Conservation (phyloP, 305 asterid species). For the Fraxinus nigra region DNA sequence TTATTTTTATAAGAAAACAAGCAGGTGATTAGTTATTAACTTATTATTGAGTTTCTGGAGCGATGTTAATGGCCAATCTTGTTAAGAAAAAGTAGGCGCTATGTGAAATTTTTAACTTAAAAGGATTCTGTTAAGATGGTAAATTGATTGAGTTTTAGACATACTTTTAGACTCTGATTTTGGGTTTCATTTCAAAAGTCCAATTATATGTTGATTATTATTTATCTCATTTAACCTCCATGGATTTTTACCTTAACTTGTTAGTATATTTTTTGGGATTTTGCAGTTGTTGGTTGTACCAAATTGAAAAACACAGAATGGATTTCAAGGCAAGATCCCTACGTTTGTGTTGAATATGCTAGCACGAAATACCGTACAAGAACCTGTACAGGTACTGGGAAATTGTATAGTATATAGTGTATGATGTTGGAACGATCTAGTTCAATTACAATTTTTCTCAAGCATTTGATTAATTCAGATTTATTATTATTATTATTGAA, state of each 20-base stretch:
- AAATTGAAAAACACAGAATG: constrained; percentile 51
- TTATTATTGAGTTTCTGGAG: background rate
- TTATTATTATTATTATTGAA: background rate
- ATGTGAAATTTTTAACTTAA: background rate
- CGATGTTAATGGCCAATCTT: background rate
- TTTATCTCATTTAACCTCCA: background rate
- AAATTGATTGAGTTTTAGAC: background rate
- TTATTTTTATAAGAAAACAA: background rate
- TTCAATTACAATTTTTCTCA: background rate
- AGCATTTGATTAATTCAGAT: background rate
- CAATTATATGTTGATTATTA: background rate
- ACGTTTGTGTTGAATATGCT: constrained; percentile 49
- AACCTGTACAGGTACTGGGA: constrained; percentile 39
- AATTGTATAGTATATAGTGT: background rate
- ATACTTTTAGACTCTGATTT: background rate
- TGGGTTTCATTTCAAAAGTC: background rate
- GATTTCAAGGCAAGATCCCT: constrained; percentile 61
- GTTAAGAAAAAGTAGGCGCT: background rate
- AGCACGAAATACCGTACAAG: constrained; percentile 43
- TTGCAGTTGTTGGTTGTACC: constrained; percentile 42
- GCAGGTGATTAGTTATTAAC: background rate
- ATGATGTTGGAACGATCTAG: background rate
- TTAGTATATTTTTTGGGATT: background rate
- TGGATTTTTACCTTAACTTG: background rate
- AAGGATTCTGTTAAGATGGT: background rate